Evolutionary conservation across 495 filamentous ascomycete genomes (phyloP), one percentile per base, ranked within the genome.

Genomic region (Recurvomyces mirabilis): DNA sequence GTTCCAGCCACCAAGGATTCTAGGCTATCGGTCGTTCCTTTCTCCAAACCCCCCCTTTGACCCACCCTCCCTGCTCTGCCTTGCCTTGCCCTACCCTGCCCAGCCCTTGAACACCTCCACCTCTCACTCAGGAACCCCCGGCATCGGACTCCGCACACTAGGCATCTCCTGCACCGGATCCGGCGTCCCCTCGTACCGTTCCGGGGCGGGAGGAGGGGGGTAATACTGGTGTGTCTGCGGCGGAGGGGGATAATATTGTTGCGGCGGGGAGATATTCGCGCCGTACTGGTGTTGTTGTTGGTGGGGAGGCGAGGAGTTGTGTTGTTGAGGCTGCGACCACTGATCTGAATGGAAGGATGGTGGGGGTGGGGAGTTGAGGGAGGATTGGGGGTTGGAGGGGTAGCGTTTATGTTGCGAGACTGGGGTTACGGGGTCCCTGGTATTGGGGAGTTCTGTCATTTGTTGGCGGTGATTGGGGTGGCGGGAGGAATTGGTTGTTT

Each of bases 121-220:
- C n/a, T n/a, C n/a, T n/a, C n/a, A n/a, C n/a, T n/a, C n/a, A n/a
- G n/a, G n/a, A n/a, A n/a, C n/a, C n/a, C 34, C 34, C 14, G 5
- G 17, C 34, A 37, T 19, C 34, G 34, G 34, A 15, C 34, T 37
- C 3, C 34, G 34, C 34, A 37, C 34, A 37, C 34, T 37, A 11
- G 34, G 34, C 34, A 37, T 37, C 34, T 37, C 34, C 19, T 9
- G 17, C 6, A 37, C 22, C 3, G 34, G 34, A 9, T 15, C 19
- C 10, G 34, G 34, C 10, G 34, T 12, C 30, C 18, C 11, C 19
- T 37, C 34, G 34, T 37, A 21, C 14, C 22, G 34, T 15, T 15
- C 34, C 12, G 34, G 34, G 6, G 34, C 10, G 6, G 34, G 34
- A 7, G 34, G 34, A 3, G 34, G 34, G 22, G 34, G 34, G 19